phyloP scores from a whole-genome alignment of 169 alveolate species.

The Plasmodium berghei region DNA sequence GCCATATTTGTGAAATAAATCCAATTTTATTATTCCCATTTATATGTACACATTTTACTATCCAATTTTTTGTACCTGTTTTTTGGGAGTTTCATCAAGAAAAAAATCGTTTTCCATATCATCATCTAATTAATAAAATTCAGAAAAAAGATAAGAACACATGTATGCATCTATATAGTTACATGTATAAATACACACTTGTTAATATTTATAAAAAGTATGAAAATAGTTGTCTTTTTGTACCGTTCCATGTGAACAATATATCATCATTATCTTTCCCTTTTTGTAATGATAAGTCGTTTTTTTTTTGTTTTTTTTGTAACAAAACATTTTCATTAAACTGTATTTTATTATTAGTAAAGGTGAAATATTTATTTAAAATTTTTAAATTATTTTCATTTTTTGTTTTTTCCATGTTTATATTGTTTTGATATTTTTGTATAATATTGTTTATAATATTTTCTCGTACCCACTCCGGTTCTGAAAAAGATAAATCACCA shows the following conservation, averaged over 20 bases:
- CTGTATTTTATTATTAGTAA: conserved; percentile 20
- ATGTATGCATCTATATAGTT: too few relatives aligned
- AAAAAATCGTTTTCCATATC: conserved; percentile 20
- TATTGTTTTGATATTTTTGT: conserved; percentile 10
- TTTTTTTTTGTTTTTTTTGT: conserved; percentile 6
- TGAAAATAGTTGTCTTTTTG: background rate
- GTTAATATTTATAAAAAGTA: background rate
- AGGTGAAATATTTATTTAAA: conserved; percentile 32
- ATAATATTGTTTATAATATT: conserved; percentile 9
- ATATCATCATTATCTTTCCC: background rate
- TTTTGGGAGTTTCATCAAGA: conserved; percentile 14
- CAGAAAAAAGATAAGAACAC: background rate
- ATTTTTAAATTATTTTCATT: conserved; percentile 25
- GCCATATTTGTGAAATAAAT: too few relatives aligned
- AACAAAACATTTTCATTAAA: conserved; percentile 6
- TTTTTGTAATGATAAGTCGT: too few relatives aligned
- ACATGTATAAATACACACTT: too few relatives aligned
- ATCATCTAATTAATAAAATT: conserved; percentile 17
- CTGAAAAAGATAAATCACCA: background rate
- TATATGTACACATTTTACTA: too few relatives aligned
- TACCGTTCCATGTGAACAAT: background rate
- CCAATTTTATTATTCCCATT: too few relatives aligned
- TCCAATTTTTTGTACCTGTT: conserved; percentile 15
- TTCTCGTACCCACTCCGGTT: conserved; percentile 73
- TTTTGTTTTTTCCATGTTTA: conserved; percentile 13